These are phyloP conservation scores for Podila verticillata DNA, from an alignment of 192 early-diverging fungal species.

Conservation along the genomic window DNA sequence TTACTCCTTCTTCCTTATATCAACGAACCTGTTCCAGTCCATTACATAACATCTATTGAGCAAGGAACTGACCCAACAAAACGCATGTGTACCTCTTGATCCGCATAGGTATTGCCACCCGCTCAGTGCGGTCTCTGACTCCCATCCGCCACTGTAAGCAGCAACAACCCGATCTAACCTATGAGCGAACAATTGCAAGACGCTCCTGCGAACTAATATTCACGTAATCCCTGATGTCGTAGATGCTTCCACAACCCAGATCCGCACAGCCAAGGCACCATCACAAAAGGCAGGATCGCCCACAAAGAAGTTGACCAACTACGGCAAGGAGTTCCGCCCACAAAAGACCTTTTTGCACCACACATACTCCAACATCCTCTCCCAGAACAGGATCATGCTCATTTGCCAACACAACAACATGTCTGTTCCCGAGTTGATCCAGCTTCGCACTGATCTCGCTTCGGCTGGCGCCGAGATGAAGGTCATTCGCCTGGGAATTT, in stretches of 20 bases:
- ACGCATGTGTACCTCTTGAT: neutral
- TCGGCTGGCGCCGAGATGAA: slow-evolving; percentile 50
- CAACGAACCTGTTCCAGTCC: too few relatives aligned
- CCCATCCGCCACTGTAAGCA: slow-evolving; percentile 32
- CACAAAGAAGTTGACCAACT: slow-evolving; percentile 36
- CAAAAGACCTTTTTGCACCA: slow-evolving; percentile 58
- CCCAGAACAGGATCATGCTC: slow-evolving; percentile 61
- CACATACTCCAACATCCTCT: slow-evolving; percentile 54
- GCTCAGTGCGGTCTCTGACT: slow-evolving; percentile 25
- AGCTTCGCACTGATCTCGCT: slow-evolving; percentile 57
- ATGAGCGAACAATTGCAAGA: neutral
- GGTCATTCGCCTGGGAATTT: slow-evolving; percentile 58
- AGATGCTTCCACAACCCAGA: slow-evolving; percentile 37
- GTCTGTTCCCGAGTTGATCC: slow-evolving; percentile 59
- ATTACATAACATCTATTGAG: too few relatives aligned
- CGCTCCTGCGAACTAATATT: neutral
- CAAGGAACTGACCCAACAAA: neutral
- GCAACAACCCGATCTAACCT: neutral
- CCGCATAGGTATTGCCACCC: slow-evolving; percentile 17
- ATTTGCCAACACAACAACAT: slow-evolving; percentile 72
- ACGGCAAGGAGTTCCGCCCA: slow-evolving; percentile 57
- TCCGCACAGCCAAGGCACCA: slow-evolving; percentile 8
- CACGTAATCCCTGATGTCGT: neutral
- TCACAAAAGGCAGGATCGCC: slow-evolving; percentile 16
- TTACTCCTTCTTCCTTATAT: too few relatives aligned